Base-by-base conservation (phyloP, 1,284 basidiomycete genomes). In the Marasmius tenuissimus region DNA sequence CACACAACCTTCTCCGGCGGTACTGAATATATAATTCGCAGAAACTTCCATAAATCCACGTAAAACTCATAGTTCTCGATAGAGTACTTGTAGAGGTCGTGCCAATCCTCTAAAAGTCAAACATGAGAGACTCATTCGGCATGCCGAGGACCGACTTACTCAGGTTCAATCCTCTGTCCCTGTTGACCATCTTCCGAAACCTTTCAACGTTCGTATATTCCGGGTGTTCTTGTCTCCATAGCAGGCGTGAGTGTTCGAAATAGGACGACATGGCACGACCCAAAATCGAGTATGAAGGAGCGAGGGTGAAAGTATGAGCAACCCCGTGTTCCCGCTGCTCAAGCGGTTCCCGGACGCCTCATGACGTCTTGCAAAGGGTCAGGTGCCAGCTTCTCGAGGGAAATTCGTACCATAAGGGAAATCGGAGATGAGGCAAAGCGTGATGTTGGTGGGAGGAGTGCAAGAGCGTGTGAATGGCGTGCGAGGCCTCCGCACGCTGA, bases 1-100 rank as follows among this genome's bases (percentile, higher is more conserved):
- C 27, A 27, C 27, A 27, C 27, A 27, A 86, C 87, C 77, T 84
- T 79, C 53, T 70, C 63, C 3, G 81, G 80, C 16, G 61, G 61
- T 48, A 62, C 53, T 33, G 65, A 66, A 35, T 51, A 65, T 22
- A 63, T 63, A 8, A 68, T 65, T 18, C 62, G 57, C 39, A 68
- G 39, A 51, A 57, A 57, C 20, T 64, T 57, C 66, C 67, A 68
- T 10, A 68, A 57, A 50, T 68, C 67, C 37, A 64, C 37, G 65
- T 65, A 68, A 54, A 68, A 68, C 3, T 58, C 53, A 50, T 68
- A 63, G 42, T 67, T 51, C 12, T 58, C 57, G 35, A 68, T 61
- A 35, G 67, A 68, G 55, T 67, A 68, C 14, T 52, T 27, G 48
- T 66, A 56, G 18, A 68, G 60, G 40, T 67, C 66, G 57, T 67